Evolutionary conservation across 208 protist genomes (phyloP).

Genomic region (Trypanosoma scelopori): DNA sequence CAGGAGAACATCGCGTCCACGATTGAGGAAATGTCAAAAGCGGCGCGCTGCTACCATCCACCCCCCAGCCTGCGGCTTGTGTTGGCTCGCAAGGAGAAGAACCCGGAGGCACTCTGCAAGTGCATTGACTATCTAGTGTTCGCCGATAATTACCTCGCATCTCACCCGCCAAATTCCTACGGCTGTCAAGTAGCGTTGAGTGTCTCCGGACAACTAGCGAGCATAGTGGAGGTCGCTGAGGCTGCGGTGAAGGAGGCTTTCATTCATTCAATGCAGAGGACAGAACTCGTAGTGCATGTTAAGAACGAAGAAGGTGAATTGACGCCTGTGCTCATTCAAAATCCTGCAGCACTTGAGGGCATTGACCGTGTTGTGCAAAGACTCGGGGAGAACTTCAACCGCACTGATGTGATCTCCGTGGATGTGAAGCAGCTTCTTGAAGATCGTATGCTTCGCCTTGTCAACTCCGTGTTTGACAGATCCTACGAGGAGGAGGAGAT

Average conservation of each 20-base stretch:
- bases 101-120: conserved; percentile 51
- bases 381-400: conserved; percentile 83
- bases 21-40: conserved; percentile 84
- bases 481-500: conserved; percentile 67
- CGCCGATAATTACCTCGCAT: conserved; percentile 73
- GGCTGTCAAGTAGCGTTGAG: conserved; percentile 46
- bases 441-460: conserved; percentile 33
- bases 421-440: conserved; percentile 64
- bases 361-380: conserved; percentile 67
- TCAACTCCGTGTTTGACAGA: conserved; percentile 53
- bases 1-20: conserved; percentile 85
- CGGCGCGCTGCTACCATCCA: conserved; percentile 83
- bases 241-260: conserved; percentile 67
- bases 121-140: conserved; percentile 90
- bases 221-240: conserved; percentile 66
- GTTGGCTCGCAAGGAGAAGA: conserved; percentile 54
- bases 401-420: conserved; percentile 50
- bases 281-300: neutral
- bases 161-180: conserved; percentile 67
- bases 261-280: conserved; percentile 55
- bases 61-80: conserved; percentile 66
- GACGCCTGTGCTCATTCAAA: conserved; percentile 40
- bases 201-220: conserved; percentile 49
- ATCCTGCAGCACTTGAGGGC: conserved; percentile 56
- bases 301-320: conserved; percentile 5